phyloP scores from a whole-genome alignment of 495 filamentous ascomycete genomes.

The Chaetomium cochliodes region DNA sequence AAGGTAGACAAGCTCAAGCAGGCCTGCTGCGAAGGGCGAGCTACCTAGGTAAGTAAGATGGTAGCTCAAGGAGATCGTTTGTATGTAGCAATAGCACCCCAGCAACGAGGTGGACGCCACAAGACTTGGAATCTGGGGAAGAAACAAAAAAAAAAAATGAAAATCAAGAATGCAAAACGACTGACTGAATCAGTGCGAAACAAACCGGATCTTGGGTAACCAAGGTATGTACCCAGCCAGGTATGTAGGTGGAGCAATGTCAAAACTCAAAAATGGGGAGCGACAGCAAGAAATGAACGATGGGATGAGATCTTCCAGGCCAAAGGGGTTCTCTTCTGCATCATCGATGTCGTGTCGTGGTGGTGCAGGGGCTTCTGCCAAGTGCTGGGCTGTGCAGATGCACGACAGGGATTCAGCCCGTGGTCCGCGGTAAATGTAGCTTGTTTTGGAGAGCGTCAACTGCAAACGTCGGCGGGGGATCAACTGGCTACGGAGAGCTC shows the following conservation, averaged over 20 bases:
- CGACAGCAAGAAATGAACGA: slow-evolving; percentile 12
- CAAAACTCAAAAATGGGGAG: slow-evolving; percentile 9
- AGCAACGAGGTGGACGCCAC: neutral
- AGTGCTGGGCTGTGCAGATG: slow-evolving; percentile 11
- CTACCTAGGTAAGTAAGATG: neutral
- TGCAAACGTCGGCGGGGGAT: neutral
- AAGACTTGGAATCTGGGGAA: neutral
- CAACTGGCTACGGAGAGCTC: slow-evolving; percentile 12
- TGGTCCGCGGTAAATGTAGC: neutral
- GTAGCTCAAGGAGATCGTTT: neutral
- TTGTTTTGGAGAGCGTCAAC: slow-evolving; percentile 6
- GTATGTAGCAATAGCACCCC: neutral
- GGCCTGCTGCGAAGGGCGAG: slow-evolving; percentile 12
- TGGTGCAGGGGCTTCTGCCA: slow-evolving; percentile 12
- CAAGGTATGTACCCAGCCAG: too few relatives aligned
- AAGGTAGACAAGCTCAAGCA: neutral
- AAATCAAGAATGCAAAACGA: neutral
- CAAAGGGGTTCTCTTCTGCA: neutral
- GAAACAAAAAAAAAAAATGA: neutral
- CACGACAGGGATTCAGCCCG: neutral
- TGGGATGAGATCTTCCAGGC: slow-evolving; percentile 9
- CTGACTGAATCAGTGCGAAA: slow-evolving; percentile 2
- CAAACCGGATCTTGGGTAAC: neutral
- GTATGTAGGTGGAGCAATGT: slow-evolving; percentile 6
- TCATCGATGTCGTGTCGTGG: slow-evolving; percentile 6